Percentiles rank a stretch among this genome's conserved stretches.
These are phyloP conservation scores for Ogataea nitratoaversa DNA, from an alignment of 805 yeast species.

Conservation along the genomic window DNA sequence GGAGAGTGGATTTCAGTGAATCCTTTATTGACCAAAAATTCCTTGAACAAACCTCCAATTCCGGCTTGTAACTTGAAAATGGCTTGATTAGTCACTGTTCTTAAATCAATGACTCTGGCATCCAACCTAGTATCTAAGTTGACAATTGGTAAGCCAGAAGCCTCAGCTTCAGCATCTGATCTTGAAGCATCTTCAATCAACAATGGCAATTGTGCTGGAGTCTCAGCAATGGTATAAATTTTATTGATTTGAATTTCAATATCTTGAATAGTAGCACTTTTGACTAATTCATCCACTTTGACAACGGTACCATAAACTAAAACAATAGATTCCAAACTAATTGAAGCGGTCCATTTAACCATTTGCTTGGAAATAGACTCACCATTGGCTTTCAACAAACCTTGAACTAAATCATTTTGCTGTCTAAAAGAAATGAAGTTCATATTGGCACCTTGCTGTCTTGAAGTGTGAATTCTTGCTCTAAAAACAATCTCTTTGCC, in stretches of 20 bases:
- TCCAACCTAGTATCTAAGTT: slow-evolving; percentile 96
- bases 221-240: slow-evolving; percentile 73
- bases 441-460: slow-evolving; percentile 96
- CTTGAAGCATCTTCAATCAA: slow-evolving; percentile 95
- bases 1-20: slow-evolving; percentile 97
- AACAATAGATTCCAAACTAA: slow-evolving; percentile 87
- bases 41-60: slow-evolving; percentile 83
- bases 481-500: slow-evolving; percentile 80
- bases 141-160: slow-evolving; percentile 85
- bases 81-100: slow-evolving; percentile 97
- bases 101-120: slow-evolving; percentile 89
- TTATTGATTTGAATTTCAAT: slow-evolving; percentile 77
- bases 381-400: slow-evolving; percentile 70
- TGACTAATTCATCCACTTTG: slow-evolving; percentile 82
- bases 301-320: slow-evolving; percentile 80
- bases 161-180: slow-evolving; percentile 91
- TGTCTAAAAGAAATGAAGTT: slow-evolving; percentile 89
- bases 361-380: slow-evolving; percentile 80
- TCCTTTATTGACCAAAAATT: slow-evolving; percentile 61
- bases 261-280: slow-evolving; percentile 87
- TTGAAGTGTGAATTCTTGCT: slow-evolving; percentile 89
- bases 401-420: slow-evolving; percentile 79
- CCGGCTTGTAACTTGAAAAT: slow-evolving; percentile 92
- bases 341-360: slow-evolving; percentile 91
- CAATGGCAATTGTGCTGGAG: slow-evolving; percentile 91